Base-by-base conservation (phyloP, 441 rosid species). In the Eutrema salsugineum region DNA sequence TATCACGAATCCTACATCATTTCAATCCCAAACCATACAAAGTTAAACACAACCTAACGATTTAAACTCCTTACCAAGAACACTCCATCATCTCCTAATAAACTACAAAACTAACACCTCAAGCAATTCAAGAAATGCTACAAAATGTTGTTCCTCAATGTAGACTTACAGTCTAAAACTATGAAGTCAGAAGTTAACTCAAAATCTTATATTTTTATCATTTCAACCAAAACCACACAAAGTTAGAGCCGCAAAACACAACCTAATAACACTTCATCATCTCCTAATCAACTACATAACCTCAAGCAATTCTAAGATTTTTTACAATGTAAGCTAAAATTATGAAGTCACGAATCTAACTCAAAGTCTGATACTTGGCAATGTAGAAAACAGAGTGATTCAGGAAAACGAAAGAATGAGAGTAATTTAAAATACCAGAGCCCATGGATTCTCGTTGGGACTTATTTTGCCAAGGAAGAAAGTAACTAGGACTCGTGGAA, bases 401-500 rank as follows among this genome's bases (percentile, higher is more conserved):
- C 3, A 2, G 5, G 7, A 7, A 11, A 24, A 44, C 38, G 14
- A 6, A 15, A n/a, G 9, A 16, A 0, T 16, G 12, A 53, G 12
- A 53, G 28, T 27, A 15, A 7, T 51, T 12, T n/a, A n/a, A n/a
- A 8, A 16, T 48, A 78, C 98, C 96, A 8, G 97, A 93, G 68
- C 98, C 97, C 82, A 83, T 86, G 24, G 88, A 78, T 81, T 93
- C 93, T 24, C 91, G 85, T 77, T 86, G 94, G 9, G 90, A 85
- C 76, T 93, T 91, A 64, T 89, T 89, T 84, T 93, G 97, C 97
- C 97, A 93, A 0, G 97, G 97, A 53, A 88, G 90, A 53, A 84
- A 79, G 78, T 91, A 88, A 75, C 85, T 86, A 59, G 96, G 96
- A 67, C 91, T 88, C 43, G 88, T 87, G 14, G 86, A 79, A n/a